Evolutionary conservation across 2,329 filamentous ascomycete genomes (phyloP).

Genomic region (Calonectria naviculata): DNA sequence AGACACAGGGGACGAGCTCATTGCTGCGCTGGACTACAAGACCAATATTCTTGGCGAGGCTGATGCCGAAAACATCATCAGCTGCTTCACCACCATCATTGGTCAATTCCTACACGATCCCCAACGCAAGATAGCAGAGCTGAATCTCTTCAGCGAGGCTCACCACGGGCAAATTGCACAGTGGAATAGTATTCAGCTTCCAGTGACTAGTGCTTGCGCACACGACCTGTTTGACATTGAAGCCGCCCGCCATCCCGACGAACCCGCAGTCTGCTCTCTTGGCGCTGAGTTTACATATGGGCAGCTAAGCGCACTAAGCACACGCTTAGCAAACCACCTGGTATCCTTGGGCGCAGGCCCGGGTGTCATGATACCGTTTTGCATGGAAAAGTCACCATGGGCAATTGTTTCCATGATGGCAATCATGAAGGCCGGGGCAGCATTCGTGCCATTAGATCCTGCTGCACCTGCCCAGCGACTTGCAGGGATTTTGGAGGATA

Average conservation of each 20-base stretch:
- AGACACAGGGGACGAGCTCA: not conserved
- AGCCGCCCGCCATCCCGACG: not conserved
- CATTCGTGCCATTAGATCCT: constrained; percentile 47
- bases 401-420: constrained; percentile 42
- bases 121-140: not conserved
- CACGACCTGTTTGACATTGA: not conserved
- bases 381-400: constrained; percentile 27
- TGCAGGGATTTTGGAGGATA: not conserved
- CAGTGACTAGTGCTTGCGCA: not conserved
- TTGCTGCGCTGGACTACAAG: not conserved
- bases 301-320: not conserved
- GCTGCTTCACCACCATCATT: not conserved
- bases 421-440: constrained; percentile 46
- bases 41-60: not conserved
- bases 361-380: constrained; percentile 10
- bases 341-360: not conserved
- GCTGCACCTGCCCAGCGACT: constrained; percentile 43
- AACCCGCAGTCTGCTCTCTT: not conserved
- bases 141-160: not conserved
- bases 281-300: not conserved
- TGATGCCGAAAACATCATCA: not conserved
- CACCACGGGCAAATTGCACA: not conserved
- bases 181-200: not conserved
- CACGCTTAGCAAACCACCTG: not conserved
- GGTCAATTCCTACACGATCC: not conserved